phyloP scores from a whole-genome alignment of 2,329 filamentous ascomycete genomes.

The Thielaviopsis punctulata region DNA sequence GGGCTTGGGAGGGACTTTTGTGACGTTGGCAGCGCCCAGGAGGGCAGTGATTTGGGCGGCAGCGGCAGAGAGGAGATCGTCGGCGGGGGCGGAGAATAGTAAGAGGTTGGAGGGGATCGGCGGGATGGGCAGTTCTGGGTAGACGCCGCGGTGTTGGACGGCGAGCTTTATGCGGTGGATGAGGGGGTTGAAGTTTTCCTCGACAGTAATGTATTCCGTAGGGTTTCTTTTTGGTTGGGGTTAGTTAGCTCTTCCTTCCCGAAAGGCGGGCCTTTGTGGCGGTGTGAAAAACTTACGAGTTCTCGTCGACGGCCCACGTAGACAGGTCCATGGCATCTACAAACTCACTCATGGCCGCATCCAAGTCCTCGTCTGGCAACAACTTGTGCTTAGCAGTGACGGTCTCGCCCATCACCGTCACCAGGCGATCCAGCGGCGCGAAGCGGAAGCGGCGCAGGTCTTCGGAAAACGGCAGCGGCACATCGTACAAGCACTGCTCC shows the following conservation, averaged over 20 bases:
- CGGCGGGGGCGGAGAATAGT: constrained; percentile 56
- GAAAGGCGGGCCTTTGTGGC: too few relatives aligned
- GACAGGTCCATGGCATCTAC: constrained; percentile 88
- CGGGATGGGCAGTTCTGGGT: constrained; percentile 47
- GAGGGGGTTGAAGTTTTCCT: constrained; percentile 68
- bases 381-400: constrained; percentile 62
- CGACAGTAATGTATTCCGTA: constrained; percentile 56
- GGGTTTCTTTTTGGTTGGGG: constrained; percentile 24
- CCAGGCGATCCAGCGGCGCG: constrained; percentile 69
- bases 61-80: constrained; percentile 43
- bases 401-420: constrained; percentile 70
- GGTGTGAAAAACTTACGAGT: constrained; percentile 41
- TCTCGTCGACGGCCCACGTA: constrained; percentile 50
- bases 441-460: constrained; percentile 85
- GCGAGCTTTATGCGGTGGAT: constrained; percentile 83
- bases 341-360: constrained; percentile 72
- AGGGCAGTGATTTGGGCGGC: constrained; percentile 43
- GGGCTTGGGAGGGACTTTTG: constrained; percentile 72
- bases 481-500: constrained; percentile 70
- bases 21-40: constrained; percentile 56
- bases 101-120: constrained; percentile 46
- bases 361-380: constrained; percentile 57
- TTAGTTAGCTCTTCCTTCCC: too few relatives aligned
- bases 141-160: constrained; percentile 63
- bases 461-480: constrained; percentile 83